These are phyloP conservation scores for Auriscalpium vulgare DNA, from an alignment of 768 basidiomycete species.

Conservation along the genomic window DNA sequence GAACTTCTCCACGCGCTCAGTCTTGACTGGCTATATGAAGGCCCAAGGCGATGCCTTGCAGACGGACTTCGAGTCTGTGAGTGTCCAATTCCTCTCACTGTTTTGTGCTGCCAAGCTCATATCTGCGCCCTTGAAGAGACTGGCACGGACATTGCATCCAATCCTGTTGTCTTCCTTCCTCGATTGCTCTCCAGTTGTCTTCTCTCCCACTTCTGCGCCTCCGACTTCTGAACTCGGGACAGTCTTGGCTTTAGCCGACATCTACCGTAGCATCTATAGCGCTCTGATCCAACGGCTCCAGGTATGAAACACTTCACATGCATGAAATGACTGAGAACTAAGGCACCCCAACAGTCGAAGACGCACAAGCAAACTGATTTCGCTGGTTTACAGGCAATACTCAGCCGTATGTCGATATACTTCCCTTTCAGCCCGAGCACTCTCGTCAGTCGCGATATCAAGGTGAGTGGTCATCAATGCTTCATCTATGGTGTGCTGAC, in stretches of 20 bases:
- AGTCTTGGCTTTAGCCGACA: constrained; percentile 47
- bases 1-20: neutral
- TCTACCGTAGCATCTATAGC: constrained; percentile 55
- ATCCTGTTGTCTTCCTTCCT: constrained; percentile 78
- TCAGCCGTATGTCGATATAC: constrained; percentile 72
- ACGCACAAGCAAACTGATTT: constrained; percentile 22
- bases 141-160: constrained; percentile 70
- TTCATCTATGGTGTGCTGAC: constrained; percentile 1
- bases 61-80: constrained; percentile 3
- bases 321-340: neutral
- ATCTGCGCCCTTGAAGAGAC: constrained; percentile 33
- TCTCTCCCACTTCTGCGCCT: constrained; percentile 56
- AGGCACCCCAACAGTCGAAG: no score
- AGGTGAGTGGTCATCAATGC: constrained; percentile 31
- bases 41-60: constrained; percentile 11
- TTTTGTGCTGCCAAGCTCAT: neutral
- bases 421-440: constrained; percentile 62
- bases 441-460: constrained; percentile 40
- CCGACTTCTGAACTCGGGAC: constrained; percentile 54
- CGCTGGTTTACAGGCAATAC: constrained; percentile 47
- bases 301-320: constrained; percentile 24
- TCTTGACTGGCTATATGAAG: constrained; percentile 3
- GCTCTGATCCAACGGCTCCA: constrained; percentile 37
- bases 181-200: constrained; percentile 78
- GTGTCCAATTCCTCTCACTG: neutral